Evolutionary conservation across 257 asterid species (phyloP).

Genomic region (Salvia rosmarinus): DNA sequence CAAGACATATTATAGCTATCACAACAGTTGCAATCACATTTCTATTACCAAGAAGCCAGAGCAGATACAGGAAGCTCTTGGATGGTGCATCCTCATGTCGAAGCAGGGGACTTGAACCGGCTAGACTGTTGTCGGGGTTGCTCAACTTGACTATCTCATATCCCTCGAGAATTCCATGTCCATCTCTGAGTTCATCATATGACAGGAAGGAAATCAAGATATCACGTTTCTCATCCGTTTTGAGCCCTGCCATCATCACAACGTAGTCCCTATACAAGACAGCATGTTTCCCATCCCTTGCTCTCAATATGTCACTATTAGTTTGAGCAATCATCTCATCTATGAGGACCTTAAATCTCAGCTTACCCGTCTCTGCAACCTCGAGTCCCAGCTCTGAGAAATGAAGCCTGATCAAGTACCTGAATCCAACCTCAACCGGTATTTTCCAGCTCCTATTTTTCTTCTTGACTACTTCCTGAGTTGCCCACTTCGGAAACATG

Average conservation of each 20-base stretch:
- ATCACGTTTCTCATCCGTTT: slow-evolving; percentile 42
- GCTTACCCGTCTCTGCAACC: slow-evolving; percentile 17
- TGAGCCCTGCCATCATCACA: slow-evolving; percentile 48
- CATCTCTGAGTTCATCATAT: slow-evolving; percentile 30
- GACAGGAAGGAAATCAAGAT: slow-evolving; percentile 45
- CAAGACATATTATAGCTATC: slow-evolving; percentile 36
- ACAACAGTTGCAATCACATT: slow-evolving; percentile 35
- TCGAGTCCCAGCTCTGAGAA: slow-evolving; percentile 48
- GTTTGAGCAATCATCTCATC: slow-evolving; percentile 45
- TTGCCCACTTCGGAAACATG: too few relatives aligned
- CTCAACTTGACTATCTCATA: slow-evolving; percentile 55
- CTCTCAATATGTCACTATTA: slow-evolving; percentile 33
- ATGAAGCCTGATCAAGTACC: slow-evolving; percentile 60
- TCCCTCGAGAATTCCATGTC: slow-evolving; percentile 40
- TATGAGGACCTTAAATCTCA: slow-evolving; percentile 39
- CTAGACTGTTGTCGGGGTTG: slow-evolving; percentile 51
- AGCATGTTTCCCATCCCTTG: slow-evolving; percentile 37
- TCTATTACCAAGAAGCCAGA: slow-evolving; percentile 18
- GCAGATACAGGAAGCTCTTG: not conserved
- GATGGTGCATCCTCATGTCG: slow-evolving; percentile 6
- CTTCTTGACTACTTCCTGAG: too few relatives aligned
- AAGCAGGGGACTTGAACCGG: slow-evolving; percentile 34
- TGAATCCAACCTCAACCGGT: slow-evolving; percentile 55
- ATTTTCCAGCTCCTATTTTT: too few relatives aligned
- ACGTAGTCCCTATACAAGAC: slow-evolving; percentile 43